Conservation (phyloP, 2,329 filamentous ascomycete genomes). For the Diaporthe caulivora region DNA sequence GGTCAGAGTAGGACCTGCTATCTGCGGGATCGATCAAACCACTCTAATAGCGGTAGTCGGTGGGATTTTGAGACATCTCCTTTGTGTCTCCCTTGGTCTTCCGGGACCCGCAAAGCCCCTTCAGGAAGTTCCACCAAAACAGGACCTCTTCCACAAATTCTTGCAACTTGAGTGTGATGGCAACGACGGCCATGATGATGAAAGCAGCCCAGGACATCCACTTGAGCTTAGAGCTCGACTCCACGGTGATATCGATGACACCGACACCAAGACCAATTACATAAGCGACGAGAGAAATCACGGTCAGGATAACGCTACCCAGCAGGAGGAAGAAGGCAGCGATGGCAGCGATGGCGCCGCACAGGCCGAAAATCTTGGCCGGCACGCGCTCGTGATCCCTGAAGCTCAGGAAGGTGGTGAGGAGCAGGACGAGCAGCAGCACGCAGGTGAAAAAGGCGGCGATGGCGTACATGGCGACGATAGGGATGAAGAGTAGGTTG, state of each 20-base stretch:
- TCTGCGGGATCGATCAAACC: not conserved
- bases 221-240: conserved; percentile 37
- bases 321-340: conserved; percentile 38
- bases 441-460: conserved; percentile 30
- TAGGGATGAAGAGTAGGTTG: conserved; percentile 38
- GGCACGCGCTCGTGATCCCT: conserved; percentile 16
- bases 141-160: conserved; percentile 32
- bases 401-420: conserved; percentile 16
- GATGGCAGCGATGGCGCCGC: conserved; percentile 28
- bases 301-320: conserved; percentile 37
- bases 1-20: conserved; percentile 9
- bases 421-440: conserved; percentile 34
- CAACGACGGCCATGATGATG: conserved; percentile 27
- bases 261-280: conserved; percentile 30
- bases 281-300: conserved; percentile 32
- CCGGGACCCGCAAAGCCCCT: not conserved
- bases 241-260: conserved; percentile 36
- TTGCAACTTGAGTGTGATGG: conserved; percentile 32
- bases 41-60: not conserved
- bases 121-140: conserved; percentile 31
- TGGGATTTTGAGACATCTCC: not conserved
- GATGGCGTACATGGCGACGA: conserved; percentile 37
- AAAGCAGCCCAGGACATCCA: conserved; percentile 40
- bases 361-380: conserved; percentile 29
- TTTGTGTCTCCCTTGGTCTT: conserved; percentile 6